Base-by-base conservation (phyloP, 1,139 yeast species). In the Nakaseomyces sp. region DNA sequence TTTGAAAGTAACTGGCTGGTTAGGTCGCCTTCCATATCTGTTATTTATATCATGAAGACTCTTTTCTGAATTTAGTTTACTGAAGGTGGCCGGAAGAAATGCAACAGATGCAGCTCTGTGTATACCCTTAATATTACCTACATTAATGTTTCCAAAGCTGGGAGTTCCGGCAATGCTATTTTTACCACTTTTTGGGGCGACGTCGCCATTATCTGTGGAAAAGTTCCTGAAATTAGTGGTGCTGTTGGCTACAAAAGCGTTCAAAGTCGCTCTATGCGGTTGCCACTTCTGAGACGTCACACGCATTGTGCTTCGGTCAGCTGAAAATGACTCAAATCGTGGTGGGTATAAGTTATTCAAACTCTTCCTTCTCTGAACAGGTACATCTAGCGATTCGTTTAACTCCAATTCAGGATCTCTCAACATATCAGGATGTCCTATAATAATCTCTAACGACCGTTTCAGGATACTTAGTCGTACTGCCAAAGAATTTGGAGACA, bases 401-500 rank as follows among this genome's bases (percentile, higher is more conserved):
- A 40, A 18, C 31, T 20, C 36, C 39, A 18, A 20, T 41, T 22
- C 45, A 28, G 56, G 50, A 10, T 56, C 55, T 26, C 46, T 18
- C n/a, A 39, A n/a, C 52, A 55, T 49, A n/a, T 49, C 46, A 2
- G 60, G 58, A 41, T 54, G 54, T 17, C 51, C 47, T 26, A 58
- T 53, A 46, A 58, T 48, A 19, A 85, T 80, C 58, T 84, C 86
- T 43, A 86, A 64, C 6, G 91, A 81, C 49, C 93, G 67, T 54
- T 80, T 82, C 53, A 86, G 68, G 12, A 84, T 88, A 49, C 81
- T 80, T 48, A 86, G 66, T 44, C 95, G 68, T 44, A 84, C 74
- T 0, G 93, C 85, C 47, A 86, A 63, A 1, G 93, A 81, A 57
- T 83, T 82, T 13, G 87, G 91, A 5, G 91, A 81, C 45, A 84